phyloP scores from a whole-genome alignment of 202 grass and related monocot species.

The Alloteropsis angusta region DNA sequence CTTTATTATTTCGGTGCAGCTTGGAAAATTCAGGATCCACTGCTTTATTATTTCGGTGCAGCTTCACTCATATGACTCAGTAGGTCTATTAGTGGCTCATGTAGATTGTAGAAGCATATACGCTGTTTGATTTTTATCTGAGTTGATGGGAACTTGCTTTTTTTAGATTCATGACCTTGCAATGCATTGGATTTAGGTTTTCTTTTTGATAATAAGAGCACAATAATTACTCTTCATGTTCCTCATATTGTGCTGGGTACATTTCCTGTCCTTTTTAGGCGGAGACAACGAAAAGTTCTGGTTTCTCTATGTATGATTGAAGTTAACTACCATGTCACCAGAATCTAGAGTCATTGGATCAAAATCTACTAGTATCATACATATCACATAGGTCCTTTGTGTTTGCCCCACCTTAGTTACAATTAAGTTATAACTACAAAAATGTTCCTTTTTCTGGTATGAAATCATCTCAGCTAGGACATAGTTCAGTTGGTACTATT shows the following conservation, averaged over 20 bases:
- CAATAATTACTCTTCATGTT: background rate
- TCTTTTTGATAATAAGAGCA: background rate
- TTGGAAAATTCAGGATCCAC: background rate
- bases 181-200: background rate
- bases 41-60: background rate
- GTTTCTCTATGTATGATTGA: background rate
- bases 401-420: background rate
- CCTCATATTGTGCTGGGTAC: background rate
- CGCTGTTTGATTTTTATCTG: background rate
- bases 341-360: background rate
- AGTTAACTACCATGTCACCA: background rate
- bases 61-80: background rate
- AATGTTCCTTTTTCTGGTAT: background rate
- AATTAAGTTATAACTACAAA: background rate
- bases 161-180: background rate
- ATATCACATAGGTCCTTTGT: background rate
- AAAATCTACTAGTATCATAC: background rate
- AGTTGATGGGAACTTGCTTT: background rate
- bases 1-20: background rate
- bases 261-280: background rate
- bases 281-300: background rate
- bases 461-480: background rate
- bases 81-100: background rate
- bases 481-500: background rate
- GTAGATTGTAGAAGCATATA: background rate